phyloP scores from a whole-genome alignment of 2,329 filamentous ascomycete genomes.

The Emydomyces testavorans region DNA sequence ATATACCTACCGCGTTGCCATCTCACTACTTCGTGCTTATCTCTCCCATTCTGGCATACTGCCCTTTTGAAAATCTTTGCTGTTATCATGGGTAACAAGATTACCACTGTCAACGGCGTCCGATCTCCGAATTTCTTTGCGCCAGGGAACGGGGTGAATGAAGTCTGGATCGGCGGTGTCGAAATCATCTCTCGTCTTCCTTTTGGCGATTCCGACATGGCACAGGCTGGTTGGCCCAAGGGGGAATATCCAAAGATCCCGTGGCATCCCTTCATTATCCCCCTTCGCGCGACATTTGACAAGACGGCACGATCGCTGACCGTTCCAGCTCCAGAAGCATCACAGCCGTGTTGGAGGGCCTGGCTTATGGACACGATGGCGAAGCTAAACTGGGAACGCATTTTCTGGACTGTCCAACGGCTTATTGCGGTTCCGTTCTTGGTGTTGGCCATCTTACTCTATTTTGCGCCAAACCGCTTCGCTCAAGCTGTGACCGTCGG shows the following conservation, averaged over 20 bases:
- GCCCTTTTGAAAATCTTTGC: not conserved
- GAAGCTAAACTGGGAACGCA: not conserved
- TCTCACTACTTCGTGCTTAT: conserved; percentile 3
- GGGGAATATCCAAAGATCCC: conserved; percentile 29
- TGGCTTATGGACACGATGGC: not conserved
- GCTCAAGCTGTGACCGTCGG: not conserved
- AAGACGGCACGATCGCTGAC: conserved; percentile 6
- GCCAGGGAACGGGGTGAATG: conserved; percentile 30
- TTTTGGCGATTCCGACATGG: conserved; percentile 31
- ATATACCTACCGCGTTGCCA: not conserved
- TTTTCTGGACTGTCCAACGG: not conserved
- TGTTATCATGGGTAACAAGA: conserved; percentile 26
- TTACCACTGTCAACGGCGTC: conserved; percentile 27
- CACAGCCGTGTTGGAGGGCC: not conserved
- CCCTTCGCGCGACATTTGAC: conserved; percentile 17
- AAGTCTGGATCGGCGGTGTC: conserved; percentile 29
- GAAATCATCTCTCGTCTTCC: conserved; percentile 31
- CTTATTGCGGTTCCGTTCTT: not conserved
- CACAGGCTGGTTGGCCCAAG: conserved; percentile 27
- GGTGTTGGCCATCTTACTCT: not conserved
- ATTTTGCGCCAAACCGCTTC: not conserved
- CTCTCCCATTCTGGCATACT: not conserved
- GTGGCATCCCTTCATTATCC: conserved; percentile 33
- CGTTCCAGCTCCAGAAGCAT: not conserved
- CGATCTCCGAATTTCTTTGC: conserved; percentile 27